Base-by-base conservation (phyloP, 2,329 filamentous ascomycete species). In the Ilyonectria robusta region DNA sequence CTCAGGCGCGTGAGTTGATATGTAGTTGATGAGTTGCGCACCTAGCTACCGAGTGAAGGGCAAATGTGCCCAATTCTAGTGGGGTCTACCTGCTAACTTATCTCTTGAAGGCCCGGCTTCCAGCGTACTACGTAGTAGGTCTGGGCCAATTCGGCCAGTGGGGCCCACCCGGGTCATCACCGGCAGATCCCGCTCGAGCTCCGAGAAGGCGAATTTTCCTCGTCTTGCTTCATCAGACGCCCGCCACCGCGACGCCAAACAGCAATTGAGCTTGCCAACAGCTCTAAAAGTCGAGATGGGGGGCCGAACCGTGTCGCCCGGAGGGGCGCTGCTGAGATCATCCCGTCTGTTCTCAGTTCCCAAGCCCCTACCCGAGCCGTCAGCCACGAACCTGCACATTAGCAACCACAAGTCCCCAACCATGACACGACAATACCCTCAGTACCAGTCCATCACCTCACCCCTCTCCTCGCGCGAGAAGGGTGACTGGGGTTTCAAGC, bases 401-500 rank as follows among this genome's bases (percentile, higher is more conserved):
- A 75, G 75, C 59, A 73, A 80, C 56, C 74, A 77, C 66, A 81
- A 81, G 68, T 81, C 81, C 37, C 67, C 75, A n/a, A 81, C 81
- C 55, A 80, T 81, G 75, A 98, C 95, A 15, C 86, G 89, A 67
- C 88, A 89, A 33, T 93, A 92, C 81, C 95, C 95, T n/a, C 94
- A 91, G 59, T 88, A 93, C 78, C 93, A 96, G 78, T 89, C 94
- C 68, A 92, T 98, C 77, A 91, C 92, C 15, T 95, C 94, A 0
- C 92, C 94, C 6, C 83, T 87, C 50, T 87, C 90, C 19, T 95
- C 94, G 8, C 87, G 94, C 26, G 84, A 86, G 46, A 89, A 89
- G 76, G 95, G 95, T 40, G 95, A 98, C 77, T 98, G 95, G 95
- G 95, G 95, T 15, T 84, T 98, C 75, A 98, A 98, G 84, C 87